Conservation (phyloP, 306 rosid genomes). For the Pyrus bretschneideri region DNA sequence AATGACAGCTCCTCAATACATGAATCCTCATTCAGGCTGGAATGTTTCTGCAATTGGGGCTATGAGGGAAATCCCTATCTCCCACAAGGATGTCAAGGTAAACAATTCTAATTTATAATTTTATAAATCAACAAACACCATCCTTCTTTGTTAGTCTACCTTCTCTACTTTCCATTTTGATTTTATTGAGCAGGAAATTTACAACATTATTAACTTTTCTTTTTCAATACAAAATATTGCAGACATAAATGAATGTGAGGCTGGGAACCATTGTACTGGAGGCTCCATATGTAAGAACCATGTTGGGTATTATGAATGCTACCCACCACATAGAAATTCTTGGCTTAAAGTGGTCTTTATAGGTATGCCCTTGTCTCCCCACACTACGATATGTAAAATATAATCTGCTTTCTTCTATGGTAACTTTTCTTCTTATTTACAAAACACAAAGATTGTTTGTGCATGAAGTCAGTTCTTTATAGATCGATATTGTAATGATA, state of each 20-base stretch:
- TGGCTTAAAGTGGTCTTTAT: neutral
- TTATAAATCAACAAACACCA: neutral
- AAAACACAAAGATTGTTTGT: too few species aligned
- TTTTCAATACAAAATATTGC: neutral
- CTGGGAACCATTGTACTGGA: neutral
- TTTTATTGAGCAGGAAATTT: neutral
- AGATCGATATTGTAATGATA: too few species aligned
- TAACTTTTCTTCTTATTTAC: neutral
- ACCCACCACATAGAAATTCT: neutral
- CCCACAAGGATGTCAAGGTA: conserved; percentile 18
- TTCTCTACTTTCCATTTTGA: neutral
- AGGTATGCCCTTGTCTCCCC: neutral
- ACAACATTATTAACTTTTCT: neutral
- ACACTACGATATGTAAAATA: too few species aligned
- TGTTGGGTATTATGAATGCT: neutral
- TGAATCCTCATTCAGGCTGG: neutral
- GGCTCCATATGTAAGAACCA: neutral
- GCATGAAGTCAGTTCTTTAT: too few species aligned
- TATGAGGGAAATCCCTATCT: conserved; percentile 21
- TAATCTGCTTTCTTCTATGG: too few species aligned
- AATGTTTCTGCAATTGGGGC: neutral
- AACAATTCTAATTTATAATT: neutral
- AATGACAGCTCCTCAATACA: neutral
- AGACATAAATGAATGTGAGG: neutral
- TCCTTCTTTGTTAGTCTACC: neutral